phyloP scores from a whole-genome alignment of 768 basidiomycete species.

The Auriscalpium microsporum region DNA sequence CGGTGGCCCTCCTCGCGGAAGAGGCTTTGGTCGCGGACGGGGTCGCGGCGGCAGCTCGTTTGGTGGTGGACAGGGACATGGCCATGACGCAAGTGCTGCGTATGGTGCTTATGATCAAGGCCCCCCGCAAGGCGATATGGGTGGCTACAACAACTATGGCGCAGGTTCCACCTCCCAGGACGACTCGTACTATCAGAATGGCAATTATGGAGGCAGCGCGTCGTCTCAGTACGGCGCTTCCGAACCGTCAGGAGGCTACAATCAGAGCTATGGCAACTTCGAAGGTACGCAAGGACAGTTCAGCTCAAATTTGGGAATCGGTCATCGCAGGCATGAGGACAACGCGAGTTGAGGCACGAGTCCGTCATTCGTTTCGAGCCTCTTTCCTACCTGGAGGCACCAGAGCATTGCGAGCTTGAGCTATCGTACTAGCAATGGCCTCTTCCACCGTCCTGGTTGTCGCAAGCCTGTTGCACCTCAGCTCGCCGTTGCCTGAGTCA shows the following conservation, averaged over 20 bases:
- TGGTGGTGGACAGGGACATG: constrained; percentile 27
- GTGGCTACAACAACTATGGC: constrained; percentile 66
- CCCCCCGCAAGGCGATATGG: constrained; percentile 51
- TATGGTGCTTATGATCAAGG: constrained; percentile 57
- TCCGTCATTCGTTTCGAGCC: neutral
- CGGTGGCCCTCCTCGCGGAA: constrained; percentile 37
- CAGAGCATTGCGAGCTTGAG: constrained; percentile 1
- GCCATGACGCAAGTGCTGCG: constrained; percentile 43
- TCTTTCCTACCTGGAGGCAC: neutral
- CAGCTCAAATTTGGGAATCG: constrained; percentile 11
- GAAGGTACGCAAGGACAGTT: constrained; percentile 77
- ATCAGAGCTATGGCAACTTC: constrained; percentile 53
- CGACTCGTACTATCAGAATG: constrained; percentile 63
- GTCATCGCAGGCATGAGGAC: constrained; percentile 6
- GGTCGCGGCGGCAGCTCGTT: constrained; percentile 46
- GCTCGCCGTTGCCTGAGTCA: neutral
- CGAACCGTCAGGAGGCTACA: constrained; percentile 37
- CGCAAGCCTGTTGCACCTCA: neutral
- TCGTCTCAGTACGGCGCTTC: constrained; percentile 44
- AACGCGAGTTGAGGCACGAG: constrained; percentile 9
- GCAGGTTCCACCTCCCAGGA: constrained; percentile 40
- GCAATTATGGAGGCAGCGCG: constrained; percentile 45
- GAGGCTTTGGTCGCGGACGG: constrained; percentile 72
- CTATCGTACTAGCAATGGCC: neutral
- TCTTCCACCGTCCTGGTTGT: neutral